These are phyloP conservation scores for Mortierella sp. DNA, from an alignment of 371 early-diverging fungal genomes.

Conservation along the genomic window DNA sequence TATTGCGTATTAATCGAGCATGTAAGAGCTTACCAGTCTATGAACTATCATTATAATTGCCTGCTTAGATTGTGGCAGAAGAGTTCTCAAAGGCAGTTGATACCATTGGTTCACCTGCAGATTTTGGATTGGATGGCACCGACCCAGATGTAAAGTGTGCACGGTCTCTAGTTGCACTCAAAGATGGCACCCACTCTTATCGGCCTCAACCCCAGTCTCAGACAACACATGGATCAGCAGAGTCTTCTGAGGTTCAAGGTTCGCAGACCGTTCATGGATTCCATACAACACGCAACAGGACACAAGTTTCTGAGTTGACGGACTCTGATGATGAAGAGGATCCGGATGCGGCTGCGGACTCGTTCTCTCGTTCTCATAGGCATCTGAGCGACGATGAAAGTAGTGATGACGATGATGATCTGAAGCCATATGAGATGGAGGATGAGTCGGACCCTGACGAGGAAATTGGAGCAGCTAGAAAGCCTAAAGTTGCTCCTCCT, in stretches of 20 bases:
- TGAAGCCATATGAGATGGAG: conserved; percentile 50
- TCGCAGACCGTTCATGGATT: neutral
- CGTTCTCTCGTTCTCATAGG: neutral
- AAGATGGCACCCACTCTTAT: conserved; percentile 29
- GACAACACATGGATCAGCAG: neutral
- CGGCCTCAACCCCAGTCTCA: neutral
- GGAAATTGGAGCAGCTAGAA: conserved; percentile 22
- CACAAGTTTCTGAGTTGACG: neutral
- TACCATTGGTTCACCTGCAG: conserved; percentile 30
- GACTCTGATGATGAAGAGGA: conserved; percentile 48
- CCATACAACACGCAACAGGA: neutral
- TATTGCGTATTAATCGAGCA: neutral
- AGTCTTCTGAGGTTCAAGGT: neutral
- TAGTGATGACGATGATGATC: conserved; percentile 32
- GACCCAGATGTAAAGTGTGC: conserved; percentile 33
- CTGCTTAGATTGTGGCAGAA: conserved; percentile 35
- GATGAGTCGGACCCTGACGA: conserved; percentile 51
- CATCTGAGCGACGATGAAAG: conserved; percentile 4
- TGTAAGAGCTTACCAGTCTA: neutral
- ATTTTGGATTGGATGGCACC: conserved; percentile 34
- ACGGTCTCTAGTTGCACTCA: conserved; percentile 34
- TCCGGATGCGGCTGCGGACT: conserved; percentile 32
- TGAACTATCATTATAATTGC: neutral
- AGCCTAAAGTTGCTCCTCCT: conserved; percentile 34
- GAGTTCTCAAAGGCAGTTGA: conserved; percentile 40